Base-by-base conservation (phyloP, 805 yeast species). In the Candida ortonii region DNA sequence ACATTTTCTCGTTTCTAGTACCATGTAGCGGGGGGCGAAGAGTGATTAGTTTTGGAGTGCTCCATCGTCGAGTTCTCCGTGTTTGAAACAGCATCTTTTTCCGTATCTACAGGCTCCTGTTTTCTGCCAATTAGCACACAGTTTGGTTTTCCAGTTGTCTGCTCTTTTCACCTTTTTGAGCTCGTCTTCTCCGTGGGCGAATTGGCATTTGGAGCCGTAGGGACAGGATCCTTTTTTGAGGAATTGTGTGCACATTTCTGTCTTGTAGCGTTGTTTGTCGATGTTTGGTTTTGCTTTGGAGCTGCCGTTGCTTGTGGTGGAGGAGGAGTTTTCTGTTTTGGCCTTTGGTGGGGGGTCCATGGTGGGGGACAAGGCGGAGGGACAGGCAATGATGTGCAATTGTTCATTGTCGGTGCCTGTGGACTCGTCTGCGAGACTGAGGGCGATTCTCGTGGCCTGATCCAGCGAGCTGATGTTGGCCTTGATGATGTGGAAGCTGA, bases 11-110 rank as follows among this genome's bases (percentile, higher is more conserved):
- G n/a, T n/a, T n/a, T n/a, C n/a, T n/a, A n/a, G n/a, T n/a, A n/a
- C n/a, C n/a, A n/a, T n/a, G n/a, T n/a, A n/a, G n/a, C n/a, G n/a
- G n/a, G n/a, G n/a, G n/a, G n/a, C n/a, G n/a, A n/a, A n/a, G n/a
- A n/a, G n/a, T n/a, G 30, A 26, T 7, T 13, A 8, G 13, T 9
- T 7, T 9, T 18, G n/a, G 6, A 30, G 7, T 7, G 22, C 34
- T 7, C 12, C 27, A 18, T 33, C 37, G 37, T 54, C 60, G 18
- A 54, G 60, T 32, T 64, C 64, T 19, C 82, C 85, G 61, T 88
- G 97, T 55, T 82, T 85, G 68, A 89, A 88, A 55, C 95, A 86
- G 59, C 97, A 88, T 53, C 97, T 74, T 57, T 76, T 84, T 17
- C 95, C 95, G 62, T 88, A 88, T 24, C 94, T 76, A 57, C 97